Conservation (phyloP, 1,284 basidiomycete genomes). For the Ceratobasidium sp. region DNA sequence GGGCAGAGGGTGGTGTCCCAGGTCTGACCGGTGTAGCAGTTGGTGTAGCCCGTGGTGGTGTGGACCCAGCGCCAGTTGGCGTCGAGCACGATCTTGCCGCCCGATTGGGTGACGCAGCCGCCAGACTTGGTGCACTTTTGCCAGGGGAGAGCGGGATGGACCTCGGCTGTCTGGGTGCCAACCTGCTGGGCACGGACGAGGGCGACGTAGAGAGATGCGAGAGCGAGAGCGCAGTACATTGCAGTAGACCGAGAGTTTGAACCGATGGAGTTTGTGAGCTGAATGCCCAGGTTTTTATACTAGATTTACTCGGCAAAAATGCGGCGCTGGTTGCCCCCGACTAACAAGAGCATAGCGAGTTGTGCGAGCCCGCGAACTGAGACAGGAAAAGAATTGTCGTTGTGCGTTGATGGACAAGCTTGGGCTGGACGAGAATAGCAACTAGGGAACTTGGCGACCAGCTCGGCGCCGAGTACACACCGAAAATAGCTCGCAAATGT, state of each 20-base stretch:
- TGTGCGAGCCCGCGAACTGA: neutral
- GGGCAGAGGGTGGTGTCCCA: conserved; percentile 60
- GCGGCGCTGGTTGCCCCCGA: neutral
- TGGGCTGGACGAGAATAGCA: neutral
- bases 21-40: conserved; percentile 65
- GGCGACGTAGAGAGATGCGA: conserved; percentile 48
- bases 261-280: conserved; percentile 18
- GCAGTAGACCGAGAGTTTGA: conserved; percentile 17
- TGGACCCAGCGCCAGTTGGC: too few species aligned
- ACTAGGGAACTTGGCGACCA: neutral
- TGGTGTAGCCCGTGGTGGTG: too few species aligned
- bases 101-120: too few species aligned
- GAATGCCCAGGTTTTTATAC: conserved; percentile 25
- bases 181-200: conserved; percentile 47
- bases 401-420: neutral
- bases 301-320: conserved; percentile 18
- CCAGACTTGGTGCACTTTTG: conserved; percentile 53
- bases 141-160: conserved; percentile 48
- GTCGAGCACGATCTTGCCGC: too few species aligned
- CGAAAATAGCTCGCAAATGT: conserved; percentile 27
- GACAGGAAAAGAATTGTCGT: neutral
- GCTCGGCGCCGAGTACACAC: conserved; percentile 28
- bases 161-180: conserved; percentile 47
- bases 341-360: neutral
- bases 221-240: conserved; percentile 37